A percentile compares a stretch with the other conserved stretches of the same genome.
Evolutionary conservation across 805 yeast species (phyloP).

Genomic region (Candida michaelii): DNA sequence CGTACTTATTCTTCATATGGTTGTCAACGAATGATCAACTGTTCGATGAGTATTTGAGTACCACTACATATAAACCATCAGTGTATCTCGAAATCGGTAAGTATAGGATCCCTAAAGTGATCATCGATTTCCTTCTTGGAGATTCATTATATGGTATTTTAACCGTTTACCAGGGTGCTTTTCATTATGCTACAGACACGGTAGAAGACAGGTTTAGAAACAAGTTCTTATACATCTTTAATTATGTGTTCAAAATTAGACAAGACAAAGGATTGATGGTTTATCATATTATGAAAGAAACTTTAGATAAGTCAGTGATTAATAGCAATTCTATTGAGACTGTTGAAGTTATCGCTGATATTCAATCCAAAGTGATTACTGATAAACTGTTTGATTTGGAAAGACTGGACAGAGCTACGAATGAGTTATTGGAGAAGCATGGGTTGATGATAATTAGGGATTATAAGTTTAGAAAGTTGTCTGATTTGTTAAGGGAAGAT

Average conservation of each 20-base stretch:
- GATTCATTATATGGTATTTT: slow-evolving; percentile 21
- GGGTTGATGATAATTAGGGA: slow-evolving; percentile 12
- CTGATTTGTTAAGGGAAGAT: slow-evolving; percentile 10
- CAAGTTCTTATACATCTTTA: slow-evolving; percentile 30
- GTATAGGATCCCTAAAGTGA: slow-evolving; percentile 26
- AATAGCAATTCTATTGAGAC: slow-evolving; percentile 26
- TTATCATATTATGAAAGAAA: slow-evolving; percentile 30
- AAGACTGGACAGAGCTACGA: slow-evolving; percentile 13
- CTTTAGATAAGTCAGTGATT: slow-evolving; percentile 27
- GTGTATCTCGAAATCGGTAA: slow-evolving; percentile 16
- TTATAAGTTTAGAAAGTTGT: slow-evolving; percentile 13
- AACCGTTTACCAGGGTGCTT: slow-evolving; percentile 30
- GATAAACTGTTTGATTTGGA: slow-evolving; percentile 20
- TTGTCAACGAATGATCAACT: slow-evolving; percentile 25
- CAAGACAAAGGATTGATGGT: slow-evolving; percentile 24
- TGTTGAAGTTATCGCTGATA: slow-evolving; percentile 28
- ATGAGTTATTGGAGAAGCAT: slow-evolving; percentile 17
- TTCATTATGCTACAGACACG: slow-evolving; percentile 28
- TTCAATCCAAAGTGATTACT: slow-evolving; percentile 22
- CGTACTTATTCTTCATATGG: slow-evolving; percentile 34
- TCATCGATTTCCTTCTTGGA: slow-evolving; percentile 26
- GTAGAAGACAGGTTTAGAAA: slow-evolving; percentile 28
- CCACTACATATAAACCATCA: slow-evolving; percentile 20
- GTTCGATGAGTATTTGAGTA: slow-evolving; percentile 24
- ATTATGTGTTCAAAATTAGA: slow-evolving; percentile 23